Base-by-base conservation (phyloP, 73 alveolate species). In the Paramecium primaurelia region DNA sequence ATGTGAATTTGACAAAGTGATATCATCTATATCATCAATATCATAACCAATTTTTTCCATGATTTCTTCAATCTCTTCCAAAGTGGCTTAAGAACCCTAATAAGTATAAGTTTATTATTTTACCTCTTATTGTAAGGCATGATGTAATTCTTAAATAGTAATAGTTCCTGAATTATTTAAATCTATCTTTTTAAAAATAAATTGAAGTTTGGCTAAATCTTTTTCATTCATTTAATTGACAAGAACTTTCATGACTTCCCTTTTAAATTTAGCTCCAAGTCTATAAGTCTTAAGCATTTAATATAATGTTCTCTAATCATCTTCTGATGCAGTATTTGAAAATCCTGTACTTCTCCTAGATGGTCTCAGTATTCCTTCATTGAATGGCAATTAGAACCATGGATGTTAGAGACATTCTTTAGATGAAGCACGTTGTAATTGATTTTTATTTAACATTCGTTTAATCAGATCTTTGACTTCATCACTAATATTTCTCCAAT, bases 381-480 rank as follows among this genome's bases (percentile, higher is more conserved):
- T 84, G 6, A 86, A 71, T 40, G 92, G 93, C 16, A 69, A 75
- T 10, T 77, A 30, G 68, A 97, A 94, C 98, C 98, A 97, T 38
- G 95, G 95, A 93, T 98, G 99, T 6, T 89, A 28, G 6, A 98
- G 88, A 80, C 96, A 96, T 42, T 98, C 98, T 45, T 85, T 95
- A 26, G 99, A 97, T 18, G 96, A 86, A 22, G 89, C 75, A 92
- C 99, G 86, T 28, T 86, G 45, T 6, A 80, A 45, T 18, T 97
- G 98, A 54, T 97, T 97, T 60, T 93, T 93, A 71, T 92, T 89
- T 25, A 97, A 92, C 99, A 97, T 96, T 92, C 94, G 94, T 16
- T 44, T 59, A 37, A 98, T 95, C 86, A 97, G 92, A 92, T 96
- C 99, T 86, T 95, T 95, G 6, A 98, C 99, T 69, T 96, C 98